Percentiles rank a stretch among this genome's conserved stretches.
Evolutionary conservation across 352 stramenopile genomes (phyloP).

Genomic region (Phytopythium kandeliae): DNA sequence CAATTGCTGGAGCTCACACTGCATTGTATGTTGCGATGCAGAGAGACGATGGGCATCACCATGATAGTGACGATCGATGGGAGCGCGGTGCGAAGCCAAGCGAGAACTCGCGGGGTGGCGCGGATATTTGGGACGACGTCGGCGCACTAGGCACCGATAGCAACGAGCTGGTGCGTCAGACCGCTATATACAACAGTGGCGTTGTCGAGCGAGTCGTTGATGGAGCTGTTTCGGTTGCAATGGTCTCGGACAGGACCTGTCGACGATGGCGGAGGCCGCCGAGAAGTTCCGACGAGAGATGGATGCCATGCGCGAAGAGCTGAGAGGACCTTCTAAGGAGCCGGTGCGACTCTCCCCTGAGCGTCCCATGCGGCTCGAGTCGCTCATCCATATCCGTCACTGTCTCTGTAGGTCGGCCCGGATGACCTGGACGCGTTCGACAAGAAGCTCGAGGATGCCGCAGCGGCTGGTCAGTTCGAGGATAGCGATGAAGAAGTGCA

Average conservation of each 20-base stretch:
- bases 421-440: constrained; percentile 73
- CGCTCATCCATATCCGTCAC: neutral
- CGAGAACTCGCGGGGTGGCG: constrained; percentile 22
- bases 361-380: neutral
- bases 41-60: constrained; percentile 22
- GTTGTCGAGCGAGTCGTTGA: neutral
- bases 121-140: constrained; percentile 83
- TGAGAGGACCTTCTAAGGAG: constrained; percentile 23
- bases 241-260: constrained; percentile 47
- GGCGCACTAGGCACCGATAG: constrained; percentile 30
- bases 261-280: constrained; percentile 70
- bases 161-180: constrained; percentile 52
- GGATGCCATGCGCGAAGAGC: constrained; percentile 71
- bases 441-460: constrained; percentile 72
- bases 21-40: constrained; percentile 1
- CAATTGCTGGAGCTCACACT: no score
- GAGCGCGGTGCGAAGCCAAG: constrained; percentile 41
- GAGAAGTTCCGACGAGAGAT: constrained; percentile 85
- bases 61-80: constrained; percentile 50
- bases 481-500: constrained; percentile 73
- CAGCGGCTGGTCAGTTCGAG: constrained; percentile 72
- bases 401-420: neutral
- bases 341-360: constrained; percentile 13
- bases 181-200: neutral
- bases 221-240: constrained; percentile 2